These are phyloP conservation scores for Neurospora sp. DNA, from an alignment of 495 filamentous ascomycete species.

Conservation along the genomic window DNA sequence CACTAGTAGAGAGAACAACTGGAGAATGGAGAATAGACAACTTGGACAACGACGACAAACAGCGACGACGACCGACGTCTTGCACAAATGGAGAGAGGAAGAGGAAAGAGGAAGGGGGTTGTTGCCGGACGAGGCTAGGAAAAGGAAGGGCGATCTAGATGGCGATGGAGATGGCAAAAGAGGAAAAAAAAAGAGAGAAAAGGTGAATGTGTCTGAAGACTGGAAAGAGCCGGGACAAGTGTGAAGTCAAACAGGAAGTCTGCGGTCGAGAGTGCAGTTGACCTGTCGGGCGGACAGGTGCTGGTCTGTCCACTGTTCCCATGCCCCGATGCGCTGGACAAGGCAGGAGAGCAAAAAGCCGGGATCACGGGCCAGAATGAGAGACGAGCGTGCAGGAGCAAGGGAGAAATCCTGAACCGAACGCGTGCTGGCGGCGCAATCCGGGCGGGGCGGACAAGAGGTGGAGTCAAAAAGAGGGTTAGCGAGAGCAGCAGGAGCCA, in stretches of 20 bases:
- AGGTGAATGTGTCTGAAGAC: constrained; percentile 17
- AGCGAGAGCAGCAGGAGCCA: background rate
- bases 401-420: background rate
- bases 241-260: background rate
- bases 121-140: constrained; percentile 8
- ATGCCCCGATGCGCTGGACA: no score
- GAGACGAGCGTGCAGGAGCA: background rate
- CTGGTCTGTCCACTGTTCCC: no score
- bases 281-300: background rate
- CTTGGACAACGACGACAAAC: constrained; percentile 12
- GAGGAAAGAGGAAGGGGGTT: constrained; percentile 24
- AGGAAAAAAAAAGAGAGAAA: constrained; percentile 23
- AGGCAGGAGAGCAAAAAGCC: background rate
- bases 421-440: background rate
- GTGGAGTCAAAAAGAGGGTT: background rate
- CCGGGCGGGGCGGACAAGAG: background rate
- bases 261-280: background rate
- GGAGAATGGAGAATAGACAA: background rate
- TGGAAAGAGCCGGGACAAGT: constrained; percentile 1
- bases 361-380: background rate
- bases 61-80: constrained; percentile 18
- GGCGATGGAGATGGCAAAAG: constrained; percentile 21
- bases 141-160: constrained; percentile 34
- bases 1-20: background rate
- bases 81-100: constrained; percentile 30